Percentiles rank a stretch among this genome's conserved stretches.
phyloP scores from a whole-genome alignment of 495 filamentous ascomycete genomes.

The Podospora pseudoanserina region DNA sequence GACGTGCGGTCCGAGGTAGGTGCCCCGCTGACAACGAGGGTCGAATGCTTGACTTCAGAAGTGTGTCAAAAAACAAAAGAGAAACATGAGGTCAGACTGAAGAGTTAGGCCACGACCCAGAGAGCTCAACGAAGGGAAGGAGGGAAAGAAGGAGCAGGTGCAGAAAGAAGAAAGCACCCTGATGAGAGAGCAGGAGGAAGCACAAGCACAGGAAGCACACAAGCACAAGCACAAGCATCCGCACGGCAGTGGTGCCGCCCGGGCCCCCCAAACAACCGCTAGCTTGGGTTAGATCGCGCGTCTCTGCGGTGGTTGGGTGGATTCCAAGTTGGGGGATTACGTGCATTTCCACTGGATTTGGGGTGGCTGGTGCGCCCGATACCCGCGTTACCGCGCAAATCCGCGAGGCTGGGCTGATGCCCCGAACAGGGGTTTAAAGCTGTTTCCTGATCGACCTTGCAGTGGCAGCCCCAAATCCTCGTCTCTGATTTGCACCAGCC shows the following conservation, averaged over 20 bases:
- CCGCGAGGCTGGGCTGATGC: constrained; percentile 5
- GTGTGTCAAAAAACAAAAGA: not conserved
- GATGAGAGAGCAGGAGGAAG: not conserved
- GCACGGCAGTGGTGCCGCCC: not conserved
- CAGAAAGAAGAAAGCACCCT: not conserved
- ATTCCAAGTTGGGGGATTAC: constrained; percentile 7
- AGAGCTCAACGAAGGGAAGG: not conserved
- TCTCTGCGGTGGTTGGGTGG: constrained; percentile 12
- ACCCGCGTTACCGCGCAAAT: not conserved
- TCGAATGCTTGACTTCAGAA: not conserved
- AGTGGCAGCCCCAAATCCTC: not conserved
- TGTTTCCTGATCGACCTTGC: constrained; percentile 2
- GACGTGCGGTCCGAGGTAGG: not conserved
- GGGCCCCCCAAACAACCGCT: constrained; percentile 2
- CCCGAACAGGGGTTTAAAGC: constrained; percentile 6
- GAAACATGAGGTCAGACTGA: not conserved
- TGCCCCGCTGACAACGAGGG: not conserved
- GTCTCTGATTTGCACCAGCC: not conserved
- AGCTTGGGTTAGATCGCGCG: constrained; percentile 4
- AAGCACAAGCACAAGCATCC: not conserved
- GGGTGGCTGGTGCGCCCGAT: constrained; percentile 6
- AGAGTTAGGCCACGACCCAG: not conserved
- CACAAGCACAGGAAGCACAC: not conserved
- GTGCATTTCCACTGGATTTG: constrained; percentile 10
- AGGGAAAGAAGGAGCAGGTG: not conserved